These are phyloP conservation scores for Glycine soja DNA, from an alignment of 306 rosid species.

Conservation along the genomic window DNA sequence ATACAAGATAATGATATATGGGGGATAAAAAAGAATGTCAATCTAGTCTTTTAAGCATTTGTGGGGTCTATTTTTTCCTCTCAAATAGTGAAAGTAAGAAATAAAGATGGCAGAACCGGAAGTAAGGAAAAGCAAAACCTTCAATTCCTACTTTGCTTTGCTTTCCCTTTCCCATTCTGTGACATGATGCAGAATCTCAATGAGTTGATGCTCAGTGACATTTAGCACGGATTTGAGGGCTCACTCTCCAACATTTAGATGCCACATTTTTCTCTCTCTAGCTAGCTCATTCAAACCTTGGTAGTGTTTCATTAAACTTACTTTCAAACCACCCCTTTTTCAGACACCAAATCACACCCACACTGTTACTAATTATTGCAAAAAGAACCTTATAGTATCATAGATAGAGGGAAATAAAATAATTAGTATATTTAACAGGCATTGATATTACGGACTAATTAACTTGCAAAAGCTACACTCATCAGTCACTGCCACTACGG, in stretches of 20 bases:
- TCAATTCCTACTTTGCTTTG: slow-evolving; percentile 26
- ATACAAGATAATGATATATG: background rate
- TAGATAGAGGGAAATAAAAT: background rate
- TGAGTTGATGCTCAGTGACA: slow-evolving; percentile 46
- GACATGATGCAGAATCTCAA: slow-evolving; percentile 45
- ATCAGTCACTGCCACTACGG: background rate
- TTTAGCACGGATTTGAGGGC: slow-evolving; percentile 51
- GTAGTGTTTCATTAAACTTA: slow-evolving; percentile 59
- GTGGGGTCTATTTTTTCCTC: slow-evolving; percentile 44
- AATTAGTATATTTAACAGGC: background rate
- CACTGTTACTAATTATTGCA: slow-evolving; percentile 55
- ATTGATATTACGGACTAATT: slow-evolving; percentile 33
- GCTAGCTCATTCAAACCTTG: slow-evolving; percentile 50
- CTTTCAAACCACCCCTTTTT: slow-evolving; percentile 68
- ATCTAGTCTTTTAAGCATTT: slow-evolving; percentile 39
- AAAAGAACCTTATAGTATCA: slow-evolving; percentile 28
- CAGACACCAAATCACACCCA: slow-evolving; percentile 65
- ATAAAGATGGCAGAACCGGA: slow-evolving; percentile 50
- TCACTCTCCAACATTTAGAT: slow-evolving; percentile 61
- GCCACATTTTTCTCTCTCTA: slow-evolving; percentile 33
- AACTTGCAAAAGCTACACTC: background rate
- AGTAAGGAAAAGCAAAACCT: slow-evolving; percentile 39
- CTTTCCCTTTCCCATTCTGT: slow-evolving; percentile 33
- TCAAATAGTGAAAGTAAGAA: slow-evolving; percentile 51
- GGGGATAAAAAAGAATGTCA: slow-evolving; percentile 17